Conservation (phyloP, 352 stramenopile genomes). For the Thalassiosira pacifica region DNA sequence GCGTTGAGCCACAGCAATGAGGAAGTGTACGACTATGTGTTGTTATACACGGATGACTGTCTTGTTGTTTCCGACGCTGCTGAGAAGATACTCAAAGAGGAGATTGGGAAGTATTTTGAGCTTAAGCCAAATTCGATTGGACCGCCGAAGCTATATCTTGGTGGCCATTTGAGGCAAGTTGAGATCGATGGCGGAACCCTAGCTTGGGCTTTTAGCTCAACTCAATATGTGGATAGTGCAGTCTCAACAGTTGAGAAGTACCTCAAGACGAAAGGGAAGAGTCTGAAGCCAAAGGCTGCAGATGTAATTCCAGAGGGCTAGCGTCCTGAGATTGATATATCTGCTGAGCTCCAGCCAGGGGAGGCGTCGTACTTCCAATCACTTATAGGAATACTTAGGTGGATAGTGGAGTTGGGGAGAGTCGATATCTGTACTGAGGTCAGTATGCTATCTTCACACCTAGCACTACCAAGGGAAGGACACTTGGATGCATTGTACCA, state of each 20-base stretch:
- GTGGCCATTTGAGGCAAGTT: conserved; percentile 51
- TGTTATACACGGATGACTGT: conserved; percentile 58
- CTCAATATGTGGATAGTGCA: conserved; percentile 51
- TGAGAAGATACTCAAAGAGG: conserved; percentile 56
- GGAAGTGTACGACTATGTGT: conserved; percentile 60
- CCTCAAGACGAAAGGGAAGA: conserved; percentile 15
- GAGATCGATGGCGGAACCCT: conserved; percentile 51
- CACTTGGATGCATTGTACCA: conserved; percentile 44
- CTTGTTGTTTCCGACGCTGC: conserved; percentile 37
- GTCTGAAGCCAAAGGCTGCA: neutral
- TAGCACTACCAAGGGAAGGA: conserved; percentile 57
- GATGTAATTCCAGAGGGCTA: conserved; percentile 32
- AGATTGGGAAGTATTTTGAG: conserved; percentile 65
- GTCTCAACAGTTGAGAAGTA: conserved; percentile 57
- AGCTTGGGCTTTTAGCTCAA: conserved; percentile 64
- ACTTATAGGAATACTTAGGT: conserved; percentile 62
- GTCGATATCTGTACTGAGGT: conserved; percentile 61
- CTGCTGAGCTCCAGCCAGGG: conserved; percentile 34
- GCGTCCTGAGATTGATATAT: conserved; percentile 64
- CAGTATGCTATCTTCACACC: conserved; percentile 60
- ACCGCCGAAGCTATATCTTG: conserved; percentile 62
- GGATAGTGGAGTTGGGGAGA: conserved; percentile 57
- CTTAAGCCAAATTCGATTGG: conserved; percentile 67
- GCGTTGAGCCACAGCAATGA: conserved; percentile 32
- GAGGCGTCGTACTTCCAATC: conserved; percentile 51